A percentile compares a stretch with the other conserved stretches of the same genome.
Conservation (phyloP, 1,139 yeast genomes). For the Yamadazyma diddensiae region DNA sequence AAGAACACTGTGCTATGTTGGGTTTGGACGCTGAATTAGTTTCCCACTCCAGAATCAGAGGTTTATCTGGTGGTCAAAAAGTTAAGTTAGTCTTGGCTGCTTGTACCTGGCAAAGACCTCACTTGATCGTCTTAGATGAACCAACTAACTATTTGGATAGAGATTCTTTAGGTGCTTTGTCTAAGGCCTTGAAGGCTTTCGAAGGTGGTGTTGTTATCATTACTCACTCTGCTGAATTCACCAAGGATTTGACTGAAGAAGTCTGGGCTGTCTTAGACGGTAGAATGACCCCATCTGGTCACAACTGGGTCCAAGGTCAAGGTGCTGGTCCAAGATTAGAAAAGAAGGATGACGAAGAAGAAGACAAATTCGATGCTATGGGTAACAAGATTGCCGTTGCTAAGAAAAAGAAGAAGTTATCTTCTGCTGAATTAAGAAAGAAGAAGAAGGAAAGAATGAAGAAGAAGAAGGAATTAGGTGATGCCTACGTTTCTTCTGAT, state of each 20-base stretch:
- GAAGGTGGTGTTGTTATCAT: constrained; percentile 99
- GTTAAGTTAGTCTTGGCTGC: constrained; percentile 99
- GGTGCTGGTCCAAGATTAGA: constrained; percentile 99
- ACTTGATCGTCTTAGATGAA: constrained; percentile 97
- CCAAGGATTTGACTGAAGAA: constrained; percentile 97
- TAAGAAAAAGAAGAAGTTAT: constrained; percentile 96
- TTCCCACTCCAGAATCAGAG: constrained; percentile 99
- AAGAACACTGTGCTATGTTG: constrained; percentile 96
- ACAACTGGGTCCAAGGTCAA: constrained; percentile 99
- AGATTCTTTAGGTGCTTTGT: constrained; percentile 98
- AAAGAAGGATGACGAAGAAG: constrained; percentile 95
- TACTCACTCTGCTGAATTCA: constrained; percentile 99
- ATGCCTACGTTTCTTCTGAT: constrained; percentile 96
- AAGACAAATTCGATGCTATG: constrained; percentile 98
- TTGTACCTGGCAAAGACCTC: constrained; percentile 99
- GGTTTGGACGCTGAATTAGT: constrained; percentile 99
- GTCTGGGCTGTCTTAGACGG: constrained; percentile 99
- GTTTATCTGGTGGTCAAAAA: constrained; percentile 99
- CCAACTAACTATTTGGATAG: constrained; percentile 99
- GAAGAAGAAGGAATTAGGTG: constrained; percentile 99
- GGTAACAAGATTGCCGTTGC: constrained; percentile 98
- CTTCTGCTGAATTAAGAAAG: constrained; percentile 99
- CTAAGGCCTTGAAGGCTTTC: constrained; percentile 97
- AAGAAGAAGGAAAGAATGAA: constrained; percentile 99
- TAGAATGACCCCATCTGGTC: constrained; percentile 99